Base-by-base conservation (phyloP, 768 basidiomycete genomes). In the Hydnomerulius pinastri region DNA sequence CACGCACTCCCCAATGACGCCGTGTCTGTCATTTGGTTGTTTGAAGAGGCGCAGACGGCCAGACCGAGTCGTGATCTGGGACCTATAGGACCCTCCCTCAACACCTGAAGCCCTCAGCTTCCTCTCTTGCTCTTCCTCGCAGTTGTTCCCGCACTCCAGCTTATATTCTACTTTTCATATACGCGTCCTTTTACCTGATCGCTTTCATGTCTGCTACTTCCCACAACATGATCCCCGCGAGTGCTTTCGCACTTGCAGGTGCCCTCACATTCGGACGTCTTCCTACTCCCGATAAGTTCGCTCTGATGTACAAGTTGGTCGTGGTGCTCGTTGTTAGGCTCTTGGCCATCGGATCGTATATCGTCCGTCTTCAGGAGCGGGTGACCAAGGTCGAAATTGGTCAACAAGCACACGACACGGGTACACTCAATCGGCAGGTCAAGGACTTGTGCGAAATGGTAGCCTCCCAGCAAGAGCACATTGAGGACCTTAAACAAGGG, bases 281-380 rank as follows among this genome's bases (percentile, higher is more conserved):
- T 35, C 29, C 35, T 48, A 18, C 29, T 46, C 21, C 47, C 38
- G 27, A 24, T 33, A 30, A 17, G 6, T 30, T 63, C 33, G 24
- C 33, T 33, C 17, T 29, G 53, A 18, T 61, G 21, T 50, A 43
- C 36, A 47, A 43, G n/a, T 12, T 58, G 25, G 38, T 55, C 38
- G 4, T 10, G 6, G 5, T 32, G 0, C 50, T 63, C 1, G 23
- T 54, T 33, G 9, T 42, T 13, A 53, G 48, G 45, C 35, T 54
- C 18, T 4, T 43, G 6, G 4, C 30, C 18, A 32, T 55, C 4
- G 53, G 49, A 4, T 58, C 51, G 25, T 54, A 51, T 2, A 28
- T 66, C 27, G 47, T 55, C 15, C 44, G 44, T 0, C 58, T 64
- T 45, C 51, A 53, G 54, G 47, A 56, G 47, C 58, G 64, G 13